Evolutionary conservation across 2,329 filamentous ascomycete species (phyloP).

Genomic region (Penicillium freii): DNA sequence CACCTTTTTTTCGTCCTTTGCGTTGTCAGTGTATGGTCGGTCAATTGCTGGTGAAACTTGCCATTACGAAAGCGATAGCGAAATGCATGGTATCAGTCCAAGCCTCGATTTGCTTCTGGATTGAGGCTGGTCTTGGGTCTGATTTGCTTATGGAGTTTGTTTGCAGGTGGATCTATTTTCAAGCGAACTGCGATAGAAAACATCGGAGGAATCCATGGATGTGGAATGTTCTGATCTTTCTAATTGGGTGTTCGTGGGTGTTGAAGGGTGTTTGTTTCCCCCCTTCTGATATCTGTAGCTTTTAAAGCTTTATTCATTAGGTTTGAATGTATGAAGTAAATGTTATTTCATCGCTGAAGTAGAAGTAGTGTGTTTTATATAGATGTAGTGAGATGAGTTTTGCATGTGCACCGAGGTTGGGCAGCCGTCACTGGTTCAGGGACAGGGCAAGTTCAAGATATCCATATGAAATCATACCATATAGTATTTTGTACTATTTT

Average conservation of each 20-base stretch:
- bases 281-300: not conserved
- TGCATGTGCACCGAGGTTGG: not conserved
- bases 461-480: too few relatives aligned
- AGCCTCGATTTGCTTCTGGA: not conserved
- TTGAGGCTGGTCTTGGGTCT: not conserved
- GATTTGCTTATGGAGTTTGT: slow-evolving; percentile 8
- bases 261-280: not conserved
- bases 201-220: not conserved
- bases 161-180: slow-evolving; percentile 1
- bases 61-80: slow-evolving; percentile 5
- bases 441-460: not conserved
- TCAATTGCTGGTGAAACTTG: not conserved
- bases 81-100: slow-evolving; percentile 2
- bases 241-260: slow-evolving; percentile 5
- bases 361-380: not conserved
- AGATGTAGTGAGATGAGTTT: not conserved
- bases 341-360: not conserved
- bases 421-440: not conserved
- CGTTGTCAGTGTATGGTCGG: not conserved
- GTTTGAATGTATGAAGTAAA: not conserved
- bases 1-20: not conserved
- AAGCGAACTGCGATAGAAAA: slow-evolving; percentile 2
- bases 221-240: not conserved
- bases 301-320: not conserved
- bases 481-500: not conserved